Evolutionary conservation across 208 protist genomes (phyloP), one percentile per base, ranked within the genome.

Genomic region (Endotrypanum monterogeii): DNA sequence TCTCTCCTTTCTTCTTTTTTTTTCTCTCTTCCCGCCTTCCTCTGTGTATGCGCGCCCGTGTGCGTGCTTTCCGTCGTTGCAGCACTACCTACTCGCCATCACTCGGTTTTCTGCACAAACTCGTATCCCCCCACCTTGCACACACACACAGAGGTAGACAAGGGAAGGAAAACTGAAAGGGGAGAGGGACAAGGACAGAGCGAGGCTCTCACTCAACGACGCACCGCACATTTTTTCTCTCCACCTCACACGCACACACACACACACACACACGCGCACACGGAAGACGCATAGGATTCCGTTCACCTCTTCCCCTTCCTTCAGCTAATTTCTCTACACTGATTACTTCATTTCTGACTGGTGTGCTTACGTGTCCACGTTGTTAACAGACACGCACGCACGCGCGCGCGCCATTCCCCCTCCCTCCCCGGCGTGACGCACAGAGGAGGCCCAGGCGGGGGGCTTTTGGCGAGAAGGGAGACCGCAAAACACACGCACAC

Each of bases 391-490:
- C 56, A 61, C 14, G 30, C 56, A 63, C 58, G 39, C 58, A 28
- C 18, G 32, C n/a, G 12, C 30, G n/a, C 6, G 18, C 32, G 4
- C 12, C 58, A 37, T 41, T 4, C 56, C 30, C 25, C 54, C 1
- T n/a, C n/a, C 56, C 35, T 18, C 6, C 12, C 28, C 25, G 12
- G 37, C 56, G 56, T 32, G 28, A 61, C 56, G 25, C 28, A 61
- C 56, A 61, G 56, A 61, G 28, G 56, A 61, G 56, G 56, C 37
- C 6, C 23, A 61, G 56, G 30, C 25, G 56, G 56, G 56, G 56
- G 30, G 35, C 56, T 32, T n/a, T 23, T 14, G 56, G 14, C 56
- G n/a, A 61, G 46, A 67, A 61, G 51, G 51, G 62, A 37, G 46
- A 67, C n/a, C n/a, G n/a, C n/a, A 67, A 56, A 48, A 48, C 44